Evolutionary conservation across 352 stramenopile genomes (phyloP).

Genomic region (Phytophthora melonis): DNA sequence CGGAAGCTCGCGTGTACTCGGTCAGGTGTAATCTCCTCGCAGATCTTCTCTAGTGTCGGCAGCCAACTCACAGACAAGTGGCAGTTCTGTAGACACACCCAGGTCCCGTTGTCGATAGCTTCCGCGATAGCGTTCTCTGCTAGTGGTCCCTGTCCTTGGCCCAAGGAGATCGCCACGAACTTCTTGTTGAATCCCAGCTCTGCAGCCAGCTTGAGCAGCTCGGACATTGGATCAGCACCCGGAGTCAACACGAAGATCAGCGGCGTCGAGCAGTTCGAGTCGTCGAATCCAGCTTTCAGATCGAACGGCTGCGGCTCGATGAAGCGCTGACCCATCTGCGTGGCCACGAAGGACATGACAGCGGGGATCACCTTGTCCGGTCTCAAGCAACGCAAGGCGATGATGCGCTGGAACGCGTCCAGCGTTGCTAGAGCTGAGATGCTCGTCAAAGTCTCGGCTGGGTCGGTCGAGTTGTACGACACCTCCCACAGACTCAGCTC

Average conservation of each 20-base stretch:
- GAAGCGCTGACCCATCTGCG: conserved; percentile 91
- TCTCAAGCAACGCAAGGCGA: conserved; percentile 92
- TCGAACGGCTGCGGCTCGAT: conserved; percentile 96
- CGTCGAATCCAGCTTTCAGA: conserved; percentile 91
- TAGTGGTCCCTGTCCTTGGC: conserved; percentile 94
- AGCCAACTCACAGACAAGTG: conserved; percentile 96
- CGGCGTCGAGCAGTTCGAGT: conserved; percentile 94
- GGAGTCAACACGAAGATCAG: conserved; percentile 96
- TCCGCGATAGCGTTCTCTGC: conserved; percentile 94
- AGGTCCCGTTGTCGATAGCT: conserved; percentile 93
- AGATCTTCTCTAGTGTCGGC: conserved; percentile 94
- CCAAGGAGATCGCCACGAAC: conserved; percentile 94
- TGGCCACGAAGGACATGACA: conserved; percentile 92
- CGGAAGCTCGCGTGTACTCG: conserved; percentile 93
- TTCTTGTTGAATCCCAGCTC: conserved; percentile 94
- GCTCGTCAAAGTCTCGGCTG: conserved; percentile 67
- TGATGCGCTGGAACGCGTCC: conserved; percentile 91
- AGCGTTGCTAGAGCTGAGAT: conserved; percentile 65
- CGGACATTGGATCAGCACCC: conserved; percentile 95
- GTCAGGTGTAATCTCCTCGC: conserved; percentile 94
- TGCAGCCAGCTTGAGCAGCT: conserved; percentile 93
- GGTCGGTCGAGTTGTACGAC: conserved; percentile 90
- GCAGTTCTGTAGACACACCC: conserved; percentile 97
- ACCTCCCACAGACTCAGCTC: conserved; percentile 72
- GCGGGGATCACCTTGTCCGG: conserved; percentile 94